Base-by-base conservation (phyloP, 2,329 filamentous ascomycete genomes). In the Geosmithia flava region DNA sequence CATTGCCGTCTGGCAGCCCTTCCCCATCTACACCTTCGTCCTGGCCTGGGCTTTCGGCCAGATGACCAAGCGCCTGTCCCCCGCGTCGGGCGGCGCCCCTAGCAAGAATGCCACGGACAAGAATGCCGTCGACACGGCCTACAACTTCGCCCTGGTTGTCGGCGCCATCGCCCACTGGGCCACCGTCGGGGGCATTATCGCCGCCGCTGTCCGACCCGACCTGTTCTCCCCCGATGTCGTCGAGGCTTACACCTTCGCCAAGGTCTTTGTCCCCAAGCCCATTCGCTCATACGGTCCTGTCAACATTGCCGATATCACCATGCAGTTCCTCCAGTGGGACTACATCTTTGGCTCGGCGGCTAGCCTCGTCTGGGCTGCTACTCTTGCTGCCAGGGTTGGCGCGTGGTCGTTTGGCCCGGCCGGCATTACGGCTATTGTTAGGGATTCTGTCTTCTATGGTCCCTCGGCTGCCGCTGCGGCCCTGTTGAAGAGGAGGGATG, bases 261-360 rank as follows among this genome's bases (percentile, higher is more conserved):
- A 23, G 0, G 52, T 59, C 1, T 60, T 60, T 7, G 2, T 54
- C 2, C 58, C 58, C 2, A 41, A 47, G 17, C 10, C 27, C 3
- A 13, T 41, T 3, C 45, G 27, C 37, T 41, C 16, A 7, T 47
- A 47, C 37, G 41, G 47, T 16, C n/a, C 41, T 2, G 23, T n/a
- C 13, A 44, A 23, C 7, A 53, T 49, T 2, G 40, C 48, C 1
- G 55, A 53, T 0, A 27, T 44, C n/a, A 49, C 54, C 2, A 57
- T 57, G 13, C 54, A 55, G 13, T 58, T 58, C 39, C 45, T 60
- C n/a, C 47, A 50, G n/a, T 60, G 55, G 19, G 58, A 60, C n/a
- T 41, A 59, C 8, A 53, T 51, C 5, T 42, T 47, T 2, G 58
- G 58, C 0, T 55, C 55, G 19, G 23, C 49, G 1, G 54, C 54